Evolutionary conservation across 2,329 filamentous ascomycete species (phyloP).

Genomic region (Aspergillus sp.): DNA sequence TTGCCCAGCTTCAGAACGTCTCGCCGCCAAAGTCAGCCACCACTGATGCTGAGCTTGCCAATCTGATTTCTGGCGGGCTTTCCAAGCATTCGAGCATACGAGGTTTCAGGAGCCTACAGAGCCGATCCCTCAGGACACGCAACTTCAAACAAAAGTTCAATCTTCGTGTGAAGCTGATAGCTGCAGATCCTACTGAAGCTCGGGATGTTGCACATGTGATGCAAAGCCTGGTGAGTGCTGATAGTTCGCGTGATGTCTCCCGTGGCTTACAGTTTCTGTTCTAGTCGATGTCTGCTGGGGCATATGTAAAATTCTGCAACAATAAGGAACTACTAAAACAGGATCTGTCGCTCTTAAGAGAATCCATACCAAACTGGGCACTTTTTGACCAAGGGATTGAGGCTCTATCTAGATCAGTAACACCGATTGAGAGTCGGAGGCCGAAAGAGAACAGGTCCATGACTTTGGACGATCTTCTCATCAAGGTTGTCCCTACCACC

Average conservation of each 20-base stretch:
- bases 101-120: slow-evolving; percentile 25
- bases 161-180: slow-evolving; percentile 29
- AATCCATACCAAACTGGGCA: slow-evolving; percentile 65
- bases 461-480: slow-evolving; percentile 76
- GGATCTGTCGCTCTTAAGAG: slow-evolving; percentile 64
- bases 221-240: slow-evolving; percentile 41
- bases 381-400: slow-evolving; percentile 81
- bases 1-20: slow-evolving; percentile 63
- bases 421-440: slow-evolving; percentile 59
- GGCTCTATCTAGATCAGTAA: slow-evolving; percentile 66
- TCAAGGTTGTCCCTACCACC: slow-evolving; percentile 58
- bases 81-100: slow-evolving; percentile 43
- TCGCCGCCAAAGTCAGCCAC: slow-evolving; percentile 47
- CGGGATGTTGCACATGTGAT: slow-evolving; percentile 50
- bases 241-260: slow-evolving; percentile 9
- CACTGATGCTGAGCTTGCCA: slow-evolving; percentile 13
- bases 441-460: slow-evolving; percentile 66
- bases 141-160: slow-evolving; percentile 24
- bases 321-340: slow-evolving; percentile 82
- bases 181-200: slow-evolving; percentile 48
- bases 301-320: slow-evolving; percentile 86
- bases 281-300: slow-evolving; percentile 72
- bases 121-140: slow-evolving; percentile 21
- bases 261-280: slow-evolving; percentile 40
- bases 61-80: slow-evolving; percentile 19